Evolutionary conservation across 495 filamentous ascomycete species (phyloP).

Genomic region (Letharia lupina): DNA sequence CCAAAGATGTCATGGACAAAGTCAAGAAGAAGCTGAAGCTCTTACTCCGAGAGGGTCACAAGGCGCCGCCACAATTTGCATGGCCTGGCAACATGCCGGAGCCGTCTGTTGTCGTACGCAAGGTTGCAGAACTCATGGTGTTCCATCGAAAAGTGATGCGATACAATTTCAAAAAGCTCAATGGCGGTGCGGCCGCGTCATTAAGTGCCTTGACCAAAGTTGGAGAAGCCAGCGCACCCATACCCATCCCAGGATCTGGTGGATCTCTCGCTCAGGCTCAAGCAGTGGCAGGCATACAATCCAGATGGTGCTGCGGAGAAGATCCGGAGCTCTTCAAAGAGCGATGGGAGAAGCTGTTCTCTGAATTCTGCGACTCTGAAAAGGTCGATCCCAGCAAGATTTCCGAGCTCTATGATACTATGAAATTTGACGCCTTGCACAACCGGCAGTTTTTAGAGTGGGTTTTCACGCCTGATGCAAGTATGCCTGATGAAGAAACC

Average conservation of each 20-base stretch:
- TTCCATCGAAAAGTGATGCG: conserved; percentile 93
- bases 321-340: conserved; percentile 92
- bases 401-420: conserved; percentile 94
- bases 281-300: conserved; percentile 63
- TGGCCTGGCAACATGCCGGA: conserved; percentile 92
- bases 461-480: conserved; percentile 79
- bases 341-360: conserved; percentile 97
- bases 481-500: conserved; percentile 54
- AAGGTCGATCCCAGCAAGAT: conserved; percentile 98
- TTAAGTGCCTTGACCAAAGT: conserved; percentile 36
- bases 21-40: conserved; percentile 98
- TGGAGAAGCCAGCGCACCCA: conserved; percentile 31
- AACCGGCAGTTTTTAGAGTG: conserved; percentile 96
- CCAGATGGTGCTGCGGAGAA: conserved; percentile 93
- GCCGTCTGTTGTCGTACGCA: conserved; percentile 76
- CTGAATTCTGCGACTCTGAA: conserved; percentile 90
- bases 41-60: conserved; percentile 75
- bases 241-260: conserved; percentile 3
- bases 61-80: conserved; percentile 86
- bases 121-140: conserved; percentile 95
- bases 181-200: conserved; percentile 51
- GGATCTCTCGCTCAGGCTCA: conserved; percentile 36
- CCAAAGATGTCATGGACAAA: conserved; percentile 99
- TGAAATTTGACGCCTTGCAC: conserved; percentile 98
- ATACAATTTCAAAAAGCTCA: conserved; percentile 75